Conservation (phyloP, 208 protist genomes). For the Naegleria fowleri region DNA sequence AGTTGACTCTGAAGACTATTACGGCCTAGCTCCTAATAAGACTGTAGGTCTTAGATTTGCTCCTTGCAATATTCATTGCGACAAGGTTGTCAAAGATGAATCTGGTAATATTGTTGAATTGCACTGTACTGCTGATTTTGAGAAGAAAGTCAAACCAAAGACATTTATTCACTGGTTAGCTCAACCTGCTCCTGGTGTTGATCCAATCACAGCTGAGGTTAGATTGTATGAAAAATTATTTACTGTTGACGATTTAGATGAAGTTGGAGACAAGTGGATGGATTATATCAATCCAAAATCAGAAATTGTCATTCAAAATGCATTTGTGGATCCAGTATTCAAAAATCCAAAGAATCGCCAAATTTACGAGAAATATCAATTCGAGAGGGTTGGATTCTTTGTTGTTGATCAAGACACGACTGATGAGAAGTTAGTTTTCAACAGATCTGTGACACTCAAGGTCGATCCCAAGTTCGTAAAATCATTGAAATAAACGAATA, state of each 20-base stretch:
- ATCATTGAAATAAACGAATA: neutral
- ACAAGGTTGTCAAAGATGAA: conserved; percentile 29
- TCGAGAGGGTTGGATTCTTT: conserved; percentile 85
- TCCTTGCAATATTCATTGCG: conserved; percentile 55
- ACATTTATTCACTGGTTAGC: conserved; percentile 68
- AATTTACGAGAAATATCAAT: conserved; percentile 63
- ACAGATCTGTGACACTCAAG: conserved; percentile 71
- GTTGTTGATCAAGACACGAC: conserved; percentile 61
- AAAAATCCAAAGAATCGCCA: neutral
- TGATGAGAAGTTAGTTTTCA: conserved; percentile 67
- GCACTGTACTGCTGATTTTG: conserved; percentile 20
- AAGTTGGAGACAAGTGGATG: conserved; percentile 43
- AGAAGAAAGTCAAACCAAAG: conserved; percentile 43
- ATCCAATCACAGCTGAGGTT: conserved; percentile 47
- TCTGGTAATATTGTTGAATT: conserved; percentile 41
- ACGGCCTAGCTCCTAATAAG: conserved; percentile 61
- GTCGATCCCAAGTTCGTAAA: conserved; percentile 24
- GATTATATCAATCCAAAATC: conserved; percentile 50
- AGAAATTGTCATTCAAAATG: conserved; percentile 40
- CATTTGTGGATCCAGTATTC: conserved; percentile 44
- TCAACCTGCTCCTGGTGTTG: conserved; percentile 1
- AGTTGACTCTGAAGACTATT: conserved; percentile 49
- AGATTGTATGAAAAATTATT: conserved; percentile 68
- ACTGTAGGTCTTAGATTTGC: conserved; percentile 54
- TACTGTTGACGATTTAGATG: conserved; percentile 33